Evolutionary conservation across 2,329 filamentous ascomycete species (phyloP).

Genomic region (Fusarium nematophilum): DNA sequence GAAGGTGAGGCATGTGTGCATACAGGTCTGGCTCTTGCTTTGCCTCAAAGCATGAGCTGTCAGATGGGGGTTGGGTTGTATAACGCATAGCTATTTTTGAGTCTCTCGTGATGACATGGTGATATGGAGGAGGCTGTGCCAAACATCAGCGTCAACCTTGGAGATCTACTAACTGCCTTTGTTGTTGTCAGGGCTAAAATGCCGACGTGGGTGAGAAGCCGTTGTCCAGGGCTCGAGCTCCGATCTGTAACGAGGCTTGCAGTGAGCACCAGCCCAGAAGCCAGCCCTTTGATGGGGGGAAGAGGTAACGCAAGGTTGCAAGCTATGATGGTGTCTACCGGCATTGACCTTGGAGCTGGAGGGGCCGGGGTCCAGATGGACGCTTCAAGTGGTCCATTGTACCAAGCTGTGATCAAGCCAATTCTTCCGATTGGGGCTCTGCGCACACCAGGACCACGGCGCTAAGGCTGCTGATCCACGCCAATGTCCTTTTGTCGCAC

Average conservation of each 20-base stretch:
- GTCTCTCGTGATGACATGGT: constrained; percentile 2
- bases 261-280: constrained; percentile 12
- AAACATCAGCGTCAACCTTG: constrained; percentile 14
- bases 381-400: constrained; percentile 24
- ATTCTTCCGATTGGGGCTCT: constrained; percentile 48
- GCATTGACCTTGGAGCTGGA: constrained; percentile 38
- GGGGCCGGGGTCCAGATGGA: constrained; percentile 18
- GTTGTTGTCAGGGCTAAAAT: not conserved
- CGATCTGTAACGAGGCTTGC: constrained; percentile 7
- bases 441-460: constrained; percentile 32
- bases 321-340: constrained; percentile 32
- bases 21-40: constrained; percentile 10
- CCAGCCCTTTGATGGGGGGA: constrained; percentile 17
- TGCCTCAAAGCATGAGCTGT: constrained; percentile 12
- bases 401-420: constrained; percentile 37
- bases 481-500: constrained; percentile 48
- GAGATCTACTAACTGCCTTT: constrained; percentile 5
- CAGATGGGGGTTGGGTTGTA: constrained; percentile 1
- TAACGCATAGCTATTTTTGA: constrained; percentile 17
- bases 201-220: constrained; percentile 8
- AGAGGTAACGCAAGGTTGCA: constrained; percentile 22
- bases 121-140: constrained; percentile 31
- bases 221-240: constrained; percentile 6
- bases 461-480: constrained; percentile 46
- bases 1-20: not conserved